Percentiles rank a stretch among this genome's conserved stretches.
Evolutionary conservation across 306 rosid genomes (phyloP).

Genomic region (Arachis hypogaea): DNA sequence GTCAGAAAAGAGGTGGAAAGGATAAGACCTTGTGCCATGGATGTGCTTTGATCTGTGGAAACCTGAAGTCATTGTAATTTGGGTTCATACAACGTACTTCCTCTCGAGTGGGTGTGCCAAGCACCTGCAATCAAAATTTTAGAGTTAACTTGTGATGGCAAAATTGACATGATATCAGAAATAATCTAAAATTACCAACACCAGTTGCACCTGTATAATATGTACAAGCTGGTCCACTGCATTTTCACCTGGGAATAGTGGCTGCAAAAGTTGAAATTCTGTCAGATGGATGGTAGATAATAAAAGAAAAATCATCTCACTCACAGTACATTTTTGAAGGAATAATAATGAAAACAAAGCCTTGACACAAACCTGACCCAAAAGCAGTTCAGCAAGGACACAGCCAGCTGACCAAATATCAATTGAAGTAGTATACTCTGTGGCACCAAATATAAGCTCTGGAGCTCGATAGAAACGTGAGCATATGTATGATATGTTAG

Average conservation of each 20-base stretch:
- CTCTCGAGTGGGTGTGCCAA: constrained; percentile 97
- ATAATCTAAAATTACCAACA: not conserved
- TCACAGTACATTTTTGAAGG: constrained; percentile 14
- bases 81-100: constrained; percentile 99
- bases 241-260: constrained; percentile 94
- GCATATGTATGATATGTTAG: constrained; percentile 91
- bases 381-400: constrained; percentile 96
- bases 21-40: constrained; percentile 94
- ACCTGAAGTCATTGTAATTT: constrained; percentile 83
- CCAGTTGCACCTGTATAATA: constrained; percentile 76
- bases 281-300: constrained; percentile 21
- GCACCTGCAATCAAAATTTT: constrained; percentile 61
- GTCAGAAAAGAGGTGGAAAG: constrained; percentile 29
- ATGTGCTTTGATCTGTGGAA: constrained; percentile 94
- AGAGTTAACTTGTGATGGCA: constrained; percentile 1
- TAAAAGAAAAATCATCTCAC: constrained; percentile 17
- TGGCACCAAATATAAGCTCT: constrained; percentile 95
- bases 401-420: constrained; percentile 99
- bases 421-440: constrained; percentile 92
- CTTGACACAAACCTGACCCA: constrained; percentile 79
- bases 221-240: constrained; percentile 98
- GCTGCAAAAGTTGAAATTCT: constrained; percentile 54
- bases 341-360: constrained; percentile 5
- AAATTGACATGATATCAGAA: constrained; percentile 18
- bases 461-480: constrained; percentile 98